A percentile compares a stretch with the other conserved stretches of the same genome.
These are phyloP conservation scores for Tephrocybe sp. DNA, from an alignment of 768 basidiomycete genomes.

Conservation along the genomic window DNA sequence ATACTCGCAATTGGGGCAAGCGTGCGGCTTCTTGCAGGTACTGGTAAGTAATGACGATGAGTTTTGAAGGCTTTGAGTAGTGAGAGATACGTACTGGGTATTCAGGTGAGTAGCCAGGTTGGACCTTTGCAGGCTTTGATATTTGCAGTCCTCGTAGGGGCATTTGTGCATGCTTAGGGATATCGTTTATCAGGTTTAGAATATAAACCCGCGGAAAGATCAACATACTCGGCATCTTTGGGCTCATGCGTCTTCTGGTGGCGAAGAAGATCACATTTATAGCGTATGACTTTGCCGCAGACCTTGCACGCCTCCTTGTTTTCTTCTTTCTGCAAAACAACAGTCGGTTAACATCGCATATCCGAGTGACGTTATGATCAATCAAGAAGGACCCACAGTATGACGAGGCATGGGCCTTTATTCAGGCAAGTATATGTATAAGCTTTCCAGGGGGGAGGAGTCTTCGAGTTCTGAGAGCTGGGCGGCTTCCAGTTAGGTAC, in stretches of 20 bases:
- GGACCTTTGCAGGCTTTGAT: conserved; percentile 28
- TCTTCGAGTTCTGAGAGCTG: neutral
- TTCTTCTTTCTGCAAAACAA: conserved; percentile 13
- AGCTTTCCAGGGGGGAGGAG: neutral
- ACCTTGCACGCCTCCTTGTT: conserved; percentile 18
- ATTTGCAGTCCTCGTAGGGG: conserved; percentile 24
- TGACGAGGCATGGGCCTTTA: conserved; percentile 12
- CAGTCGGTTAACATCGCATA: too few relatives aligned
- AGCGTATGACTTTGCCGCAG: conserved; percentile 18
- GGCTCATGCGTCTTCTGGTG: conserved; percentile 15
- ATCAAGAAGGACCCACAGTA: conserved; percentile 5
- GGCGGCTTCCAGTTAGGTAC: neutral
- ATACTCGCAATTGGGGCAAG: conserved; percentile 28
- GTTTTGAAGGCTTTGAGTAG: neutral
- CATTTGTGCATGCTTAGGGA: conserved; percentile 27
- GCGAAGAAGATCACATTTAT: conserved; percentile 18
- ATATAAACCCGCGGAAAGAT: neutral
- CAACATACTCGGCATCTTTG: neutral
- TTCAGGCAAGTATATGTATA: neutral
- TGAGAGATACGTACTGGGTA: conserved; percentile 26
- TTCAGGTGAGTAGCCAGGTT: conserved; percentile 31
- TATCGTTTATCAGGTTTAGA: neutral
- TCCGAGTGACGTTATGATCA: neutral
- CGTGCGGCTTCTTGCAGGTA: conserved; percentile 26
- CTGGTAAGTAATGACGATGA: conserved; percentile 16